Evolutionary conservation across 148 eudicot genomes (phyloP).

Genomic region (Camellia granthamiana): DNA sequence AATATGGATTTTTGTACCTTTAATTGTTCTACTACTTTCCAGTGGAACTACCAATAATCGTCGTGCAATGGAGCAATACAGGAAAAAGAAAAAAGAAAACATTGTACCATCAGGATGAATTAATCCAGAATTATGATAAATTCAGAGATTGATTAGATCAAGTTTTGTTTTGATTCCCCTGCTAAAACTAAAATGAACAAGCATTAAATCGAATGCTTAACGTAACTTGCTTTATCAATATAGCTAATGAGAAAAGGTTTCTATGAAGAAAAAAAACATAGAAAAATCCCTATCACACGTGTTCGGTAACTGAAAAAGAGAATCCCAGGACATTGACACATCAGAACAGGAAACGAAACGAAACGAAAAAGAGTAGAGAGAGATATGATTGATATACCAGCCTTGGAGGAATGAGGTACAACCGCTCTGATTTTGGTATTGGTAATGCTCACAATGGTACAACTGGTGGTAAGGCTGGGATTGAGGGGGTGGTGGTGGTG

Average conservation of each 20-base stretch:
- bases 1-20: neutral
- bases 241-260: too few species aligned
- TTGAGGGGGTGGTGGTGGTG: constrained; percentile 41
- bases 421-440: constrained; percentile 26
- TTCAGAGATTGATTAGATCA: too few species aligned
- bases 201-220: neutral
- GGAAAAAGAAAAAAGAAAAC: too few species aligned
- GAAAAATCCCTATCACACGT: too few species aligned
- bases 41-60: neutral
- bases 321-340: neutral
- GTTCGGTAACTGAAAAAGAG: too few species aligned
- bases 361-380: neutral
- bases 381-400: constrained; percentile 45
- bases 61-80: too few species aligned
- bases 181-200: neutral
- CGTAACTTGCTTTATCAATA: too few species aligned
- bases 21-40: neutral
- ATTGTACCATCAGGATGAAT: neutral
- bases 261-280: too few species aligned
- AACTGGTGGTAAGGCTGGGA: constrained; percentile 37
- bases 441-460: constrained; percentile 50
- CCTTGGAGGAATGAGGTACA: constrained; percentile 52
- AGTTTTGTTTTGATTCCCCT: neutral
- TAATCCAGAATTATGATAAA: too few species aligned
- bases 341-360: neutral